These are phyloP conservation scores for Erysimum cheiranthoides DNA, from an alignment of 345 rosid species.

Conservation along the genomic window DNA sequence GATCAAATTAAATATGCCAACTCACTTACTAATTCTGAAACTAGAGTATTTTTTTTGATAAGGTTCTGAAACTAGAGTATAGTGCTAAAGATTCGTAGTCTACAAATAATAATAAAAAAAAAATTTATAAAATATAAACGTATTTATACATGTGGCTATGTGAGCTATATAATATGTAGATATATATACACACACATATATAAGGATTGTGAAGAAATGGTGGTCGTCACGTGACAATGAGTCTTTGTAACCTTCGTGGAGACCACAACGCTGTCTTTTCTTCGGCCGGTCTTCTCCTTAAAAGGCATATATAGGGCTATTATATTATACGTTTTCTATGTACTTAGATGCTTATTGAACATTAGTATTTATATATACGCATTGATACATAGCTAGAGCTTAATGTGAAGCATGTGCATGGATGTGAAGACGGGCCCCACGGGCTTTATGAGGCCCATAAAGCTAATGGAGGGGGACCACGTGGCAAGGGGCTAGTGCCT, in stretches of 20 bases:
- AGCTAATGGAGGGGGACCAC: slow-evolving; percentile 44
- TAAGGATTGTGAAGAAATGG: slow-evolving; percentile 21
- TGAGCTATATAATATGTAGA: slow-evolving; percentile 26
- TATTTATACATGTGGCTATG: not conserved
- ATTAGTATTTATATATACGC: slow-evolving; percentile 26
- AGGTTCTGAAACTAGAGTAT: slow-evolving; percentile 1
- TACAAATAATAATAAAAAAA: not conserved
- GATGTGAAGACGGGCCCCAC: slow-evolving; percentile 39
- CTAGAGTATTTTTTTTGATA: no score
- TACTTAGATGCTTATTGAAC: slow-evolving; percentile 25
- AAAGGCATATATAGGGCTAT: slow-evolving; percentile 40
- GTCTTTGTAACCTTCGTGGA: slow-evolving; percentile 43
- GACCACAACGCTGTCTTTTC: slow-evolving; percentile 44
- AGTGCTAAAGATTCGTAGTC: slow-evolving; percentile 16
- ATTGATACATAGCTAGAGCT: slow-evolving; percentile 29
- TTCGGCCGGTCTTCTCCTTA: slow-evolving; percentile 40
- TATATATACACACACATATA: slow-evolving; percentile 7
- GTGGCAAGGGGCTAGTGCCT: slow-evolving; percentile 43
- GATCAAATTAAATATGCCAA: slow-evolving; percentile 6
- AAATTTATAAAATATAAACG: not conserved
- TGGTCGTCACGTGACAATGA: slow-evolving; percentile 44
- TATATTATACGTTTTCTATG: slow-evolving; percentile 36
- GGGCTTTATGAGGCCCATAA: slow-evolving; percentile 43
- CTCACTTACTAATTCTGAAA: slow-evolving; percentile 10
- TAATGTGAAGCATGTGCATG: slow-evolving; percentile 50